Conservation (phyloP, 2,329 filamentous ascomycete species). For the Massarina eburnea region DNA sequence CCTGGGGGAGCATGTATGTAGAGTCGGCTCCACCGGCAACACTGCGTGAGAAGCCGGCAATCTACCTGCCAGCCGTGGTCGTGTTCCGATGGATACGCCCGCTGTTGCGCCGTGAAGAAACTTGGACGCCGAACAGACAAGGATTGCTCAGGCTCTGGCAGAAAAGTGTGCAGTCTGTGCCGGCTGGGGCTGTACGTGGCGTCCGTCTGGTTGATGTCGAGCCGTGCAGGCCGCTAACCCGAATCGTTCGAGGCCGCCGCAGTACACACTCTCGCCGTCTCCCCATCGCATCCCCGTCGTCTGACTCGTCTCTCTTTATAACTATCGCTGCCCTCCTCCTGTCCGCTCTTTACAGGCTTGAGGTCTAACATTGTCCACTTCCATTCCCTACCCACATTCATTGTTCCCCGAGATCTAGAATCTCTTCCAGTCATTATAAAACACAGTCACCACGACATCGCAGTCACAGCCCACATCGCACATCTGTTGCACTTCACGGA, state of each 20-base stretch:
- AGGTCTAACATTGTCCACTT: conserved; percentile 37
- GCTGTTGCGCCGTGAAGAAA: background rate
- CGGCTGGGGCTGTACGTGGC: conserved; percentile 3
- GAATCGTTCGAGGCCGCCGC: background rate
- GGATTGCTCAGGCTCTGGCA: background rate
- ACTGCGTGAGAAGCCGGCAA: too few relatives aligned
- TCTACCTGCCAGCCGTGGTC: background rate
- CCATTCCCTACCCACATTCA: conserved; percentile 28
- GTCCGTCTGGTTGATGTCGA: background rate
- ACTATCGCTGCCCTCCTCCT: conserved; percentile 25
- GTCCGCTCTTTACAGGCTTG: conserved; percentile 45
- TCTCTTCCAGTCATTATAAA: conserved; percentile 38
- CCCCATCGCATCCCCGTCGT: conserved; percentile 12
- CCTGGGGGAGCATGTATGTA: background rate
- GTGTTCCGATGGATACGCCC: background rate
- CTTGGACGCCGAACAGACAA: background rate
- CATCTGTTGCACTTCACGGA: conserved; percentile 5
- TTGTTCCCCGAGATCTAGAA: conserved; percentile 35
- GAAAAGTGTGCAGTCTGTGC: background rate
- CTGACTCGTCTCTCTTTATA: conserved; percentile 25
- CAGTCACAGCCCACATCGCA: conserved; percentile 9
- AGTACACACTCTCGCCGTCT: conserved; percentile 12
- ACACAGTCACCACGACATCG: conserved; percentile 26
- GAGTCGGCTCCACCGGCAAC: background rate
- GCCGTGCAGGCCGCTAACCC: background rate